Base-by-base conservation (phyloP, 177 flowering plant species). In the Tripterygium wilfordii region DNA sequence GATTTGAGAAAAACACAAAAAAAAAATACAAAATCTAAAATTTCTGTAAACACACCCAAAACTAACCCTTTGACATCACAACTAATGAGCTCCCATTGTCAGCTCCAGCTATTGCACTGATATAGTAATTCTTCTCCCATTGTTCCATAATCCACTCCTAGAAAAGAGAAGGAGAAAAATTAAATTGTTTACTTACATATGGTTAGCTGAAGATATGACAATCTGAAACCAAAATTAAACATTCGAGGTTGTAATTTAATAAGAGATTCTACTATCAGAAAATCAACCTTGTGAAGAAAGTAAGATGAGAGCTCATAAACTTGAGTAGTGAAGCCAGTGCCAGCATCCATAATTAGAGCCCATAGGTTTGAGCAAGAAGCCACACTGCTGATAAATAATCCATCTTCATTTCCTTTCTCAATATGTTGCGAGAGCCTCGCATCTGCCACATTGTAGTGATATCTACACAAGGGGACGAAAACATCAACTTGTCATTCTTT, bases 321-420 rank as follows among this genome's bases (percentile, higher is more conserved):
- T 78, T 92, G 98, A 24, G 75, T 60, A 65, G 61, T 38, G 51
- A 82, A 88, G 15, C 96, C 95, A 32, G 98, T 88, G 44, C 98
- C 96, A 8, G 98, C 96, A 74, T 92, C 98, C 98, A 92, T 89
- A 25, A 92, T 86, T 10, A 92, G 63, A 42, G 98, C 96, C 98
- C 98, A 92, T 2, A 89, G 75, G 55, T 84, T 79, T 51, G 82
- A 47, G 54, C 75, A 74, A 24, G 96, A 88, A 39, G 94, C 87
- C 40, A 89, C 96, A 57, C 96, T 63, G 64, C 96, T 92, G 53
- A 92, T 89, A 68, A 61, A 88, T 15, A 92, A 57, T 8, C 91
- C 96, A 72, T 92, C 98, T 58, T 82, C 91, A 68, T 76, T 80
- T 45, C 96, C 96, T 58, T 88, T 92, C 47, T 88, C 91, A 41